phyloP scores from a whole-genome alignment of 2,329 filamentous ascomycete genomes.

The Pseudogymnoascus sp. region DNA sequence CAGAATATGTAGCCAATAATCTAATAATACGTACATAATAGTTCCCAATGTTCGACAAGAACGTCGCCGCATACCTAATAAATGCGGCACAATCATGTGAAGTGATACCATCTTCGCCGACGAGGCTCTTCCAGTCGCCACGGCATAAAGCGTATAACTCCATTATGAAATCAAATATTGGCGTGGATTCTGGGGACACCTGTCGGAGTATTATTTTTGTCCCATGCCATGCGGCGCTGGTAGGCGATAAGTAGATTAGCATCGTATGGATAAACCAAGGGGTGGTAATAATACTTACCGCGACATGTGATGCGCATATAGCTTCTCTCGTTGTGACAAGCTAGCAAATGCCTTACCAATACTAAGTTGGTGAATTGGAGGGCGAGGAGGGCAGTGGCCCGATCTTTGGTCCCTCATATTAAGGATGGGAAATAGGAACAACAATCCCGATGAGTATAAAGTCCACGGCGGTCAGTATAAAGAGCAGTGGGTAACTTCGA shows the following conservation, averaged over 20 bases:
- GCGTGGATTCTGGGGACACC: conserved; percentile 49
- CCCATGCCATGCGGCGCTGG: conserved; percentile 47
- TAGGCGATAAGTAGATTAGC: background rate
- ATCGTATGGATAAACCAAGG: conserved; percentile 2
- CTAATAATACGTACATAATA: conserved; percentile 39
- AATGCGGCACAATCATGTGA: conserved; percentile 31
- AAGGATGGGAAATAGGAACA: background rate
- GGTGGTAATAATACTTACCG: conserved; percentile 19
- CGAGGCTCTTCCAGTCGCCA: conserved; percentile 44
- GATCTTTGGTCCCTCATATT: background rate
- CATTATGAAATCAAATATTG: conserved; percentile 54
- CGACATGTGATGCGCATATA: conserved; percentile 56
- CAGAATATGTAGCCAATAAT: background rate
- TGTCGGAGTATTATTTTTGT: conserved; percentile 50
- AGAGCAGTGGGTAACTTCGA: background rate
- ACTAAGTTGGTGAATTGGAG: conserved; percentile 35
- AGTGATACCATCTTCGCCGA: conserved; percentile 34
- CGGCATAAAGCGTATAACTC: conserved; percentile 41
- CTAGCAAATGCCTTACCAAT: conserved; percentile 41
- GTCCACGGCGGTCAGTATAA: background rate
- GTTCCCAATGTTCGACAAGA: conserved; percentile 53
- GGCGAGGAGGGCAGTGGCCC: background rate
- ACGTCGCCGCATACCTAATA: conserved; percentile 48
- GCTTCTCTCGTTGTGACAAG: conserved; percentile 47
- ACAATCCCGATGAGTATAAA: background rate